Conservation (phyloP, 495 filamentous ascomycete species). For the Tricharina praecox region DNA sequence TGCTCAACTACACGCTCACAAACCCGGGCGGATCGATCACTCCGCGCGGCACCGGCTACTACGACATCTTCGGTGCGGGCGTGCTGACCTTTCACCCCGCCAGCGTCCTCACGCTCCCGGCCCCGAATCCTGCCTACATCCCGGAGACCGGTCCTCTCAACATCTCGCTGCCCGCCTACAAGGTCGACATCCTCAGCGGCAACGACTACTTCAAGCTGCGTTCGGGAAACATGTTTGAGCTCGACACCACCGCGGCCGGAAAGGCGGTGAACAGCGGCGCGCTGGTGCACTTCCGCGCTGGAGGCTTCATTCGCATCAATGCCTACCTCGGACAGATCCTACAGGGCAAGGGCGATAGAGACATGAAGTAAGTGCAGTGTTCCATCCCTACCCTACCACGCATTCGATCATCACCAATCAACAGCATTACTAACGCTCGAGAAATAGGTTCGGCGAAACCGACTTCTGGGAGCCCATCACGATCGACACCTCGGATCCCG, state of each 20-base stretch:
- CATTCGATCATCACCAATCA: too few species aligned
- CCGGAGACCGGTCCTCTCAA: background rate
- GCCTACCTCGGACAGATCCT: background rate
- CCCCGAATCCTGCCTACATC: background rate
- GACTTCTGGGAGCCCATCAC: constrained; percentile 1
- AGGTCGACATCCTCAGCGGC: background rate
- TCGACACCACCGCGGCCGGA: background rate
- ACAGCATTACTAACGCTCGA: background rate
- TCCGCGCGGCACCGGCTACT: background rate
- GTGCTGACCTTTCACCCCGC: background rate
- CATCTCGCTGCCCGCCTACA: background rate
- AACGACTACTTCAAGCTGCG: background rate
- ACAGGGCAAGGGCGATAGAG: background rate
- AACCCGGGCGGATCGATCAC: background rate
- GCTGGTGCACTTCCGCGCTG: background rate
- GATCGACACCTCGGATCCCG: background rate
- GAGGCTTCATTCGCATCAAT: background rate
- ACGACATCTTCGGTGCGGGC: background rate
- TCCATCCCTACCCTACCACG: background rate
- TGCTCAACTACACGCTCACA: background rate
- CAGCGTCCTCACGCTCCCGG: background rate
- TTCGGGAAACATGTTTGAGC: background rate
- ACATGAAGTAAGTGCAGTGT: background rate
- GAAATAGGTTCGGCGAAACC: background rate
- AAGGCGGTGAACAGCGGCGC: background rate